phyloP scores from a whole-genome alignment of 2,329 filamentous ascomycete species.

The Dryadomyces quercus-mongolicae region DNA sequence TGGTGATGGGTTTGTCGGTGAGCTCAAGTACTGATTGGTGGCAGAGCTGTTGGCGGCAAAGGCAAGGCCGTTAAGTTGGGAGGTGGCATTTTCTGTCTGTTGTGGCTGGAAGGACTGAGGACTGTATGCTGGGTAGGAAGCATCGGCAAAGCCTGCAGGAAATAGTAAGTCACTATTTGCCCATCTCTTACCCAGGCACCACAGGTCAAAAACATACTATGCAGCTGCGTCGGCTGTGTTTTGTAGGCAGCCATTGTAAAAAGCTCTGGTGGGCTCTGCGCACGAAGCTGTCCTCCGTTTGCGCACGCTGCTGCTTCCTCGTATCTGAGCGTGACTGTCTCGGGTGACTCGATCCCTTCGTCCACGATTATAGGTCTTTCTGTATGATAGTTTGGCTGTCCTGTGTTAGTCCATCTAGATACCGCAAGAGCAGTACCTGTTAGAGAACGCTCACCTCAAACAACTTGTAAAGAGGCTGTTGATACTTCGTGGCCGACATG shows the following conservation, averaged over 20 bases:
- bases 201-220: conserved; percentile 50
- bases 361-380: conserved; percentile 46
- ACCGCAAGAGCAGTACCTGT: too few relatives aligned
- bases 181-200: too few relatives aligned
- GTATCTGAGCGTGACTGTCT: conserved; percentile 43
- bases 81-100: conserved; percentile 35
- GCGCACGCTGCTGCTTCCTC: conserved; percentile 42
- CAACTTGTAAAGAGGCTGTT: conserved; percentile 43
- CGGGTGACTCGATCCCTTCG: conserved; percentile 44
- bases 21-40: conserved; percentile 49
- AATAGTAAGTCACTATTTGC: too few relatives aligned
- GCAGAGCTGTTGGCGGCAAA: conserved; percentile 42
- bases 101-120: conserved; percentile 33
- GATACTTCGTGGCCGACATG: conserved; percentile 47
- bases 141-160: conserved; percentile 26
- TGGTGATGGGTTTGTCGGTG: conserved; percentile 18
- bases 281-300: conserved; percentile 35
- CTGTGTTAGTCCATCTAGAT: background rate
- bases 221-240: conserved; percentile 60
- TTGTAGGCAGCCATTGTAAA: conserved; percentile 82
- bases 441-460: conserved; percentile 43
- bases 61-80: conserved; percentile 42
- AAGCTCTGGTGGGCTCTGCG: conserved; percentile 45
- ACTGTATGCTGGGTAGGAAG: conserved; percentile 40
- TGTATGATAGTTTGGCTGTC: conserved; percentile 40